phyloP scores from a whole-genome alignment of 2,329 filamentous ascomycete species.

The Teratosphaeria destructans region DNA sequence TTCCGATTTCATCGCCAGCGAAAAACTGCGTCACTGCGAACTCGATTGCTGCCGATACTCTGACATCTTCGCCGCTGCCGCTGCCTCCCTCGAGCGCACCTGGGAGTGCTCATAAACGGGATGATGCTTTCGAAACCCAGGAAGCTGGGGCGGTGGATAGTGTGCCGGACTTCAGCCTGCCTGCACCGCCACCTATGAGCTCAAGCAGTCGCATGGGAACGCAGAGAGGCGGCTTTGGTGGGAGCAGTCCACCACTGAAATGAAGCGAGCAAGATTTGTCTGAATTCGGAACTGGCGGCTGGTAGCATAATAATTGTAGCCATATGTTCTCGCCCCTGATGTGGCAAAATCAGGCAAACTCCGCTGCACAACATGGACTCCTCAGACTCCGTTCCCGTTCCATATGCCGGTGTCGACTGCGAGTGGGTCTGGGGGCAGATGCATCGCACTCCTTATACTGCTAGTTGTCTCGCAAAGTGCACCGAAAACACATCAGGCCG shows the following conservation, averaged over 20 bases:
- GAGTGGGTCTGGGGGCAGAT: no score
- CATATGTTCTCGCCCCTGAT: no score
- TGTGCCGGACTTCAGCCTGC: conserved; percentile 12
- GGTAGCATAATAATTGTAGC: background rate
- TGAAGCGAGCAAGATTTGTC: background rate
- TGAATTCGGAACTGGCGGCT: background rate
- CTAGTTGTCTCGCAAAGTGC: no score
- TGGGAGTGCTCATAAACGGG: background rate
- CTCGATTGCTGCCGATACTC: conserved; percentile 2
- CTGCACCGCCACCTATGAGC: conserved; percentile 12
- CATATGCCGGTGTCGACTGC: no score
- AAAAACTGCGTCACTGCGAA: background rate
- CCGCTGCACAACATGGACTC: no score
- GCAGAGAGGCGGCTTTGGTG: background rate
- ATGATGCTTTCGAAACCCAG: background rate
- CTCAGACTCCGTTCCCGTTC: no score
- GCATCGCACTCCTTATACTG: no score
- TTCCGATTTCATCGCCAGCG: background rate
- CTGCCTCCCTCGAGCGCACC: conserved; percentile 13
- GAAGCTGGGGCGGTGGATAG: conserved; percentile 3
- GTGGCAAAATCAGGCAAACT: no score
- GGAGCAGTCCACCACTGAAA: background rate
- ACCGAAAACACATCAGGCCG: no score
- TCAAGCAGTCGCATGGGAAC: conserved; percentile 1
- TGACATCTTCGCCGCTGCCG: conserved; percentile 8